Evolutionary conservation across 2,329 filamentous ascomycete genomes (phyloP).

Genomic region (Tolypocladium ovalisporum): DNA sequence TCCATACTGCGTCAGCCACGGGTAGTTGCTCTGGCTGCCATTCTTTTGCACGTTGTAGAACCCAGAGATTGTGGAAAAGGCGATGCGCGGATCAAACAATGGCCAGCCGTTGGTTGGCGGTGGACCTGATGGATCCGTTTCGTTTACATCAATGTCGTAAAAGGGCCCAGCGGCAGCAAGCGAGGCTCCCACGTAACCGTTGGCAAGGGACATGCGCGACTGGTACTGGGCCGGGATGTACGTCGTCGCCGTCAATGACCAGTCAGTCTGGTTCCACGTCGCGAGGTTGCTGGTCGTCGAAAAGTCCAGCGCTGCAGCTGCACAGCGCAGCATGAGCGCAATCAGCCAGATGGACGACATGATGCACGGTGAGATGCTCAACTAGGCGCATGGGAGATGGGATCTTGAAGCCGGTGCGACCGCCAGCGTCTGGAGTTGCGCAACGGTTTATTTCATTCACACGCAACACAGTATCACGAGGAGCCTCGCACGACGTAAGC

Average conservation of each 20-base stretch:
- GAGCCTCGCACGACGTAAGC: background rate
- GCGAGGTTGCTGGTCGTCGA: background rate
- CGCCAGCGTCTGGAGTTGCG: background rate
- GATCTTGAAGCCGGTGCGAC: background rate
- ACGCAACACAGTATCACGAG: background rate
- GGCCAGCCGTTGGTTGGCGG: slow-evolving; percentile 54
- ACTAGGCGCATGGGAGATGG: background rate
- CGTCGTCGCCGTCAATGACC: background rate
- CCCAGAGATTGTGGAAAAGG: slow-evolving; percentile 56
- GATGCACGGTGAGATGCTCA: background rate
- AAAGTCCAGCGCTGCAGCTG: background rate
- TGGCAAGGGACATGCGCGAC: slow-evolving; percentile 16
- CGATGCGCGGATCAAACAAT: slow-evolving; percentile 49
- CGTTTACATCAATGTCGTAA: slow-evolving; percentile 12
- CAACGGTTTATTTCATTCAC: background rate
- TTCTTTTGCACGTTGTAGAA: slow-evolving; percentile 52
- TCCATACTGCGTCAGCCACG: slow-evolving; percentile 51
- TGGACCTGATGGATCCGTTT: slow-evolving; percentile 3
- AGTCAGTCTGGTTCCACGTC: background rate
- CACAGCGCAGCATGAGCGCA: background rate
- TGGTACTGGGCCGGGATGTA: slow-evolving; percentile 11
- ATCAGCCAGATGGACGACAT: background rate
- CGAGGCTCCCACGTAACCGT: slow-evolving; percentile 17
- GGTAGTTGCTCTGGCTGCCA: slow-evolving; percentile 51
- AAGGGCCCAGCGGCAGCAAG: slow-evolving; percentile 15